Percentiles rank a stretch among this genome's conserved stretches.
phyloP scores from a whole-genome alignment of 495 filamentous ascomycete species.

The Penicillium fimorum region DNA sequence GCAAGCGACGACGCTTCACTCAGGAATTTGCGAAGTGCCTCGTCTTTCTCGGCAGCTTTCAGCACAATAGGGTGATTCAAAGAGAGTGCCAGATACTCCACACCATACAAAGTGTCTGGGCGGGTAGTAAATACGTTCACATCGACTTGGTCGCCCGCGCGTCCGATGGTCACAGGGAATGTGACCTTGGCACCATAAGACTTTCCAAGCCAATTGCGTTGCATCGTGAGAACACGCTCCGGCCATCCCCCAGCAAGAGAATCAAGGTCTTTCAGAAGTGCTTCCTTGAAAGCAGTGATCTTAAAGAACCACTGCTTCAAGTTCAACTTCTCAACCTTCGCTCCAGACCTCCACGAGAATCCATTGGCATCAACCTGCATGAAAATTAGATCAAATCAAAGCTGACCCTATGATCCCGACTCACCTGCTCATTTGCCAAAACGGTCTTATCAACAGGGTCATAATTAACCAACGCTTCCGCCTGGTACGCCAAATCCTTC shows the following conservation, averaged over 20 bases:
- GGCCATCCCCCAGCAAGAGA: conserved; percentile 69
- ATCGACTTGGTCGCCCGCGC: conserved; percentile 28
- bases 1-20: conserved; percentile 59
- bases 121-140: conserved; percentile 83
- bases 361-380: conserved; percentile 70
- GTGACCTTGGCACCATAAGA: conserved; percentile 69
- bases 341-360: conserved; percentile 83
- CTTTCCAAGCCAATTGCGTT: conserved; percentile 85
- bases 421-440: conserved; percentile 78
- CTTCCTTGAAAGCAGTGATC: conserved; percentile 74
- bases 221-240: conserved; percentile 77
- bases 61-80: conserved; percentile 69
- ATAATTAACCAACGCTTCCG: conserved; percentile 80
- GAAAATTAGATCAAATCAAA: conserved; percentile 10
- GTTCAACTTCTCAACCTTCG: conserved; percentile 74
- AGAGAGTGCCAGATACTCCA: conserved; percentile 80
- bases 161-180: conserved; percentile 55
- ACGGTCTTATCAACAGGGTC: conserved; percentile 89
- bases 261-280: conserved; percentile 71
- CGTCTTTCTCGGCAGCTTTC: conserved; percentile 55
- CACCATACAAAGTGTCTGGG: conserved; percentile 79
- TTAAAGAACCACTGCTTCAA: conserved; percentile 90
- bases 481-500: conserved; percentile 72
- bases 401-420: background rate
- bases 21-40: conserved; percentile 64